Evolutionary conservation across 148 eudicot species (phyloP).

Genomic region (Rhododendron griersonianum): DNA sequence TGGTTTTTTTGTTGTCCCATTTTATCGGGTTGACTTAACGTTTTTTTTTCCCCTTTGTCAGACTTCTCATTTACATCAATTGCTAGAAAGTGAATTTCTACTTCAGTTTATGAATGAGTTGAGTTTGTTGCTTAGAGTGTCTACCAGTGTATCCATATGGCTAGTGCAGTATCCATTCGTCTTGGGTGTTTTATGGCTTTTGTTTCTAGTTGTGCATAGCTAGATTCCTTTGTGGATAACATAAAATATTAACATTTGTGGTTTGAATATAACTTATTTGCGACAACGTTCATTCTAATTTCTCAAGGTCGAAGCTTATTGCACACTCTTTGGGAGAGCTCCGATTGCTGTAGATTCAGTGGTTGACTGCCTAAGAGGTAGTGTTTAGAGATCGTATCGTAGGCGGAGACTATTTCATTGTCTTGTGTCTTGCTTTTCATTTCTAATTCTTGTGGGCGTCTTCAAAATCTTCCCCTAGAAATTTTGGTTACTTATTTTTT

Average conservation of each 20-base stretch:
- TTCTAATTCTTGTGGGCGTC: background rate
- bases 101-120: background rate
- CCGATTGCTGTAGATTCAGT: background rate
- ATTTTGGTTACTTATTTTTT: no score
- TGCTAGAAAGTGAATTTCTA: background rate
- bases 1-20: background rate
- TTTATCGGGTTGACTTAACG: background rate
- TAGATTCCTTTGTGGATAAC: background rate
- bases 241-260: background rate
- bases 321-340: background rate
- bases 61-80: background rate
- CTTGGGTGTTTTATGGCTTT: background rate
- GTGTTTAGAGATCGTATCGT: no score
- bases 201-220: background rate
- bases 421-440: background rate
- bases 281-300: background rate
- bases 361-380: no score
- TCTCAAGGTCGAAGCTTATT: background rate
- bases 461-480: background rate
- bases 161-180: background rate
- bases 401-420: no score
- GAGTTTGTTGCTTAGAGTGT: background rate
- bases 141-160: background rate
- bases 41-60: background rate
- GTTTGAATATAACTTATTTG: background rate